Conservation (phyloP, 306 rosid genomes). For the Parietaria judaica region DNA sequence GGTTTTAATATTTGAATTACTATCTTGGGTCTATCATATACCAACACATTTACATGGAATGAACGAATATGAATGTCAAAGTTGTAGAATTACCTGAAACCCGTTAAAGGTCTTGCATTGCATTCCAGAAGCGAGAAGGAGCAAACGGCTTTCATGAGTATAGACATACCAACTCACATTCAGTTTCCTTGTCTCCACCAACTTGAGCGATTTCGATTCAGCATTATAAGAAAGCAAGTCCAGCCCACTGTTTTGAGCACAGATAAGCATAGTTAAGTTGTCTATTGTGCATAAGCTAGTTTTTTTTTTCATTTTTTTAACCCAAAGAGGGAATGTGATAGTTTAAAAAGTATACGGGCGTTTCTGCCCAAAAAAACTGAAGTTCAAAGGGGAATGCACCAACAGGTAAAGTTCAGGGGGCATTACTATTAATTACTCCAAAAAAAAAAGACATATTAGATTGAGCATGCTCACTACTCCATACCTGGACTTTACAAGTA, state of each 20-base stretch:
- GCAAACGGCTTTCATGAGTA: slow-evolving; percentile 97
- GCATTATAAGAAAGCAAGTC: slow-evolving; percentile 70
- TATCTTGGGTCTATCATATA: not conserved
- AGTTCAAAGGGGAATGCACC: no score
- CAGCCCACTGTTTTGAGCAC: slow-evolving; percentile 61
- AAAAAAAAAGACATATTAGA: no score
- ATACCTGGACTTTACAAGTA: slow-evolving; percentile 86
- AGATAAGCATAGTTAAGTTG: slow-evolving; percentile 16
- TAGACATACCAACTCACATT: slow-evolving; percentile 84
- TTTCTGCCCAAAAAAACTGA: no score
- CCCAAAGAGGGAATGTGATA: no score
- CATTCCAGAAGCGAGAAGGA: slow-evolving; percentile 98
- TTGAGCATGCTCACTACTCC: not conserved
- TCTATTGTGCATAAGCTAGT: not conserved
- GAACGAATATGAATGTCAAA: not conserved
- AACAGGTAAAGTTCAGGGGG: no score
- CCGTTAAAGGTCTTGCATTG: slow-evolving; percentile 93
- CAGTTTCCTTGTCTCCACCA: slow-evolving; percentile 81
- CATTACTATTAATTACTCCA: no score
- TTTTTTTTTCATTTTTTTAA: not conserved
- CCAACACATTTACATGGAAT: slow-evolving; percentile 1
- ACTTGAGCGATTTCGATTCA: slow-evolving; percentile 57
- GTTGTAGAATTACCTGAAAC: slow-evolving; percentile 60
- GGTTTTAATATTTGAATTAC: no score
- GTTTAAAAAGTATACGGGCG: no score